Base-by-base conservation (phyloP, 805 yeast genomes). In the Spathaspora girioi region DNA sequence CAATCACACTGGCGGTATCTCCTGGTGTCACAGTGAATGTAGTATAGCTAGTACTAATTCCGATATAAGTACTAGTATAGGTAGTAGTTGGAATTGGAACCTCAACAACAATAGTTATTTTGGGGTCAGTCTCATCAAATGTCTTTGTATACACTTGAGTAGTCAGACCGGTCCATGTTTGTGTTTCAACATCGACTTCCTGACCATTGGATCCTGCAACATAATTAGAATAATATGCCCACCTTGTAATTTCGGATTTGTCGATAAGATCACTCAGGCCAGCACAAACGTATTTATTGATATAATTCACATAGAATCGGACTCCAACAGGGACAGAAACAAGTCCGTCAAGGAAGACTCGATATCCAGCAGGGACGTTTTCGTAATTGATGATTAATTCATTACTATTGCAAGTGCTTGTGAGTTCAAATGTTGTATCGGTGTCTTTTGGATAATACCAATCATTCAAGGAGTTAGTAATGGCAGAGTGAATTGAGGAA, bases 301-400 rank as follows among this genome's bases (percentile, higher is more conserved):
- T 49, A 48, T 29, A n/a, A n/a, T n/a, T n/a, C n/a, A n/a, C n/a
- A n/a, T n/a, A n/a, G n/a, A n/a, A n/a, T n/a, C n/a, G n/a, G n/a
- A n/a, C n/a, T n/a, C n/a, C n/a, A n/a, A n/a, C n/a, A n/a, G n/a
- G n/a, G n/a, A n/a, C n/a, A n/a, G 5, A 12, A 12, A 44, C 20
- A 15, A 50, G 41, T 14, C 49, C 47, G 18, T 54, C 55, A 17
- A 60, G 48, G 49, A 56, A 61, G 5, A 62, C 64, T 8, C 63
- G 47, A 48, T 47, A 61, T 1, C 66, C 67, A 11, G 65, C 64
- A 20, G 68, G 67, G n/a, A 64, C 43, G 42, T 57, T 56, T 5
- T 32, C 17, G 50, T 59, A 63, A 12, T 27, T 47, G n/a, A 49
- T 46, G 2, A 27, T 41, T 9, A 50, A 43, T n/a, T n/a, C n/a